Percentiles rank a stretch among this genome's conserved stretches.
Evolutionary conservation across 2,329 filamentous ascomycete species (phyloP).

Genomic region (Cladophialophora exuberans): DNA sequence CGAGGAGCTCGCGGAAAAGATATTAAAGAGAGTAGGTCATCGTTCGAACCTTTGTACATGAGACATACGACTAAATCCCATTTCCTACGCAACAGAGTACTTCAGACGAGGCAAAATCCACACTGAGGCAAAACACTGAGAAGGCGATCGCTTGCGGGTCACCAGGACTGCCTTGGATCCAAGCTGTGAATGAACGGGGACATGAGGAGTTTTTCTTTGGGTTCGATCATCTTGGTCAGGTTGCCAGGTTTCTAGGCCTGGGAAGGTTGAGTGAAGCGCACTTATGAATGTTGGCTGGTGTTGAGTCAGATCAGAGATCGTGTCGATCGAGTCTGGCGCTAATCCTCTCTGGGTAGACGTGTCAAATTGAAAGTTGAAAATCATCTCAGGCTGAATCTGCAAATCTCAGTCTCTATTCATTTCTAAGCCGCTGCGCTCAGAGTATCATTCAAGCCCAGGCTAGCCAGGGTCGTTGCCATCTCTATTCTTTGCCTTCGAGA

Average conservation of each 20-base stretch:
- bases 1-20: conserved; percentile 46
- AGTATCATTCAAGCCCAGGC: no score
- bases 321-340: no score
- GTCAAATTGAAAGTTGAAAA: no score
- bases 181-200: conserved; percentile 57
- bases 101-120: conserved; percentile 42
- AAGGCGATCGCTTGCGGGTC: conserved; percentile 56
- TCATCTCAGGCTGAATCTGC: no score
- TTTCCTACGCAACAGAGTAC: conserved; percentile 15
- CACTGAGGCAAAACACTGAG: conserved; percentile 55
- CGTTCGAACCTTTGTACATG: neutral
- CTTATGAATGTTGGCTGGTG: no score
- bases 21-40: conserved; percentile 45
- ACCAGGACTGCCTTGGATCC: conserved; percentile 65
- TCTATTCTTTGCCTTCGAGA: no score
- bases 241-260: conserved; percentile 57
- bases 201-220: conserved; percentile 62
- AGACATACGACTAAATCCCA: neutral
- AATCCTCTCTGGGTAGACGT: no score
- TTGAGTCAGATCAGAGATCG: no score
- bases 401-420: no score
- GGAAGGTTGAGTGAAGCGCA: conserved; percentile 38
- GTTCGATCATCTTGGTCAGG: conserved; percentile 61
- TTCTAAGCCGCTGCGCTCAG: no score
- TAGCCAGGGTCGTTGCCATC: no score